Evolutionary conservation across 1,139 yeast species (phyloP).

Genomic region (Geotrichum aggregatum): DNA sequence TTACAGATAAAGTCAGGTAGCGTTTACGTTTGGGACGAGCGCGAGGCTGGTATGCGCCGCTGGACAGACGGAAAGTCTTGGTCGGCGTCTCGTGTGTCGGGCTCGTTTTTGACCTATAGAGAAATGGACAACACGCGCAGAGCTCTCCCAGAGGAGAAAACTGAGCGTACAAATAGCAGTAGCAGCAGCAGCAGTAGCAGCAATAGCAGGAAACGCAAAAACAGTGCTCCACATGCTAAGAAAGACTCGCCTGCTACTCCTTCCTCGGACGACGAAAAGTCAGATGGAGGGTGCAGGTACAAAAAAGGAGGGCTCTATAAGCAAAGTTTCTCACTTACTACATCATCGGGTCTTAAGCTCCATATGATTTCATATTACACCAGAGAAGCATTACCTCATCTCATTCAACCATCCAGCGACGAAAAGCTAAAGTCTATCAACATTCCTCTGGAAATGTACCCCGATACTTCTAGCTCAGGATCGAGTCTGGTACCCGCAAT

Average conservation of each 20-base stretch:
- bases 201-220: constrained; percentile 16
- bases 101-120: constrained; percentile 52
- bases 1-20: constrained; percentile 48
- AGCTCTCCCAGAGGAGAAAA: neutral
- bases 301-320: constrained; percentile 52
- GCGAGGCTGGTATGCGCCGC: constrained; percentile 55
- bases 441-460: constrained; percentile 42
- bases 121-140: constrained; percentile 20
- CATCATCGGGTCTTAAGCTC: constrained; percentile 48
- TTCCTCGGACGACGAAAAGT: constrained; percentile 19
- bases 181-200: too few relatives aligned
- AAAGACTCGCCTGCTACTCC: constrained; percentile 6
- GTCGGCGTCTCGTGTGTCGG: constrained; percentile 59
- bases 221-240: constrained; percentile 13
- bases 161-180: neutral
- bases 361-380: constrained; percentile 55
- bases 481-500: constrained; percentile 32
- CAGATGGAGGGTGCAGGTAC: constrained; percentile 36
- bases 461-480: constrained; percentile 34
- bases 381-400: constrained; percentile 35
- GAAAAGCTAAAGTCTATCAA: constrained; percentile 37
- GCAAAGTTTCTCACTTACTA: constrained; percentile 53
- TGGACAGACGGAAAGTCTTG: constrained; percentile 66
- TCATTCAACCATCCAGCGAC: constrained; percentile 44
- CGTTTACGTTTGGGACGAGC: constrained; percentile 58